Percentiles rank a stretch among this genome's conserved stretches.
Conservation (phyloP, 768 basidiomycete species). For the Boletus tylopilopsis region DNA sequence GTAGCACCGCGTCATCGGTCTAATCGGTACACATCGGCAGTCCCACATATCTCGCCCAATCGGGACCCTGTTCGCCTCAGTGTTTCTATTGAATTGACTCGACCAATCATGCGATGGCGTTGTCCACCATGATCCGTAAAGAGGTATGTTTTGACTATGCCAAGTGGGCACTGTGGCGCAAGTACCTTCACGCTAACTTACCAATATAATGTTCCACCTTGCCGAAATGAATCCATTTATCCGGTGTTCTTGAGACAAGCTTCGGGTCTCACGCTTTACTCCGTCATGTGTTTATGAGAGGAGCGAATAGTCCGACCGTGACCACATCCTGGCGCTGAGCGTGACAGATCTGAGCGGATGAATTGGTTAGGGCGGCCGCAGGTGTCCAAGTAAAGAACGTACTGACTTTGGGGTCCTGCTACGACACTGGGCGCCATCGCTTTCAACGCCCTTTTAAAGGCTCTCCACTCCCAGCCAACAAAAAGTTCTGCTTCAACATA, state of each 20-base stretch:
- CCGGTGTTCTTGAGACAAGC: slow-evolving; percentile 3
- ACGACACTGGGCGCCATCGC: neutral
- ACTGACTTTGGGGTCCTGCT: neutral
- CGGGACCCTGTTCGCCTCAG: slow-evolving; percentile 8
- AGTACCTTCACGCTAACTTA: too few relatives aligned
- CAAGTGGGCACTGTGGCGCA: slow-evolving; percentile 4
- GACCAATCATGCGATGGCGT: neutral
- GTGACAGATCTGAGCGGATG: slow-evolving; percentile 3
- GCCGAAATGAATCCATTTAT: slow-evolving; percentile 12
- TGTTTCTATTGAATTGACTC: slow-evolving; percentile 4
- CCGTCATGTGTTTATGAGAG: too few relatives aligned
- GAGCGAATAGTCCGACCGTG: too few relatives aligned
- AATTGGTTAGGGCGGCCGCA: slow-evolving; percentile 5
- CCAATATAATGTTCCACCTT: slow-evolving; percentile 1
- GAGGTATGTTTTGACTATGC: neutral
- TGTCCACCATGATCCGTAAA: slow-evolving; percentile 8
- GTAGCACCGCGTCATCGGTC: slow-evolving; percentile 16
- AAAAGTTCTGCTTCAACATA: neutral
- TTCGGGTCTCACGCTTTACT: slow-evolving; percentile 7
- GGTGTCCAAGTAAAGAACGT: slow-evolving; percentile 9
- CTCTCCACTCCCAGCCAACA: neutral
- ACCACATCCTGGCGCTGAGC: slow-evolving; percentile 5
- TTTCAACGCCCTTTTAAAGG: neutral
- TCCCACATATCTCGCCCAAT: slow-evolving; percentile 1
- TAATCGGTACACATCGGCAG: slow-evolving; percentile 20